A percentile compares a stretch with the other conserved stretches of the same genome.
phyloP scores from a whole-genome alignment of 495 filamentous ascomycete genomes.

The Thozetella sp. region DNA sequence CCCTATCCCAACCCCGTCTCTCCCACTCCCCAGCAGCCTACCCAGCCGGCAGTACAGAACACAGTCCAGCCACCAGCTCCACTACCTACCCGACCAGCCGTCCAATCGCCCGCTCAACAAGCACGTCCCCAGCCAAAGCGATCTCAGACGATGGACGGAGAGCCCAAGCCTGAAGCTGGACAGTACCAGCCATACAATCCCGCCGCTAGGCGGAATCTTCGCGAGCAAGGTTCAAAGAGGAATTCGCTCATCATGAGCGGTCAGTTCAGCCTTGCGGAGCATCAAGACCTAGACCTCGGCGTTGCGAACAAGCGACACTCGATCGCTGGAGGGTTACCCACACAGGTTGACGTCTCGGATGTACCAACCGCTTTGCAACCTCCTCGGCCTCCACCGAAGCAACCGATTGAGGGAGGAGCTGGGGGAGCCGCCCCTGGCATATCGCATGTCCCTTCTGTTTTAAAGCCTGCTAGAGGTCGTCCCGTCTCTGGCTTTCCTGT shows the following conservation, averaged over 20 bases:
- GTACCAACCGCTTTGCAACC: slow-evolving; percentile 12
- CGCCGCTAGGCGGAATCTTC: slow-evolving; percentile 5
- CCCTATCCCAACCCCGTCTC: no score
- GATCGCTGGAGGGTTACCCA: slow-evolving; percentile 1
- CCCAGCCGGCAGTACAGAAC: no score
- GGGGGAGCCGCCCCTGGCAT: background rate
- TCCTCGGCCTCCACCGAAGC: slow-evolving; percentile 9
- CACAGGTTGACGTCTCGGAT: slow-evolving; percentile 7
- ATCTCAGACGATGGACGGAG: background rate
- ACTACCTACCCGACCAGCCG: slow-evolving; percentile 15
- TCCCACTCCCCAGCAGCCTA: no score
- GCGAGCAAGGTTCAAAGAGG: slow-evolving; percentile 11
- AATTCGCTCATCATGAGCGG: slow-evolving; percentile 13
- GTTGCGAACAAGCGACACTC: slow-evolving; percentile 13
- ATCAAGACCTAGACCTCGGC: background rate
- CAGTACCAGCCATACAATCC: slow-evolving; percentile 36
- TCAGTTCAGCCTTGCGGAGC: slow-evolving; percentile 8
- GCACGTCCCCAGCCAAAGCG: background rate
- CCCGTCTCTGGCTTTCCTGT: slow-evolving; percentile 10
- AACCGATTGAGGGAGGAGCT: slow-evolving; percentile 6
- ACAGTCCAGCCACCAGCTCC: no score
- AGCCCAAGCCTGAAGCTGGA: background rate
- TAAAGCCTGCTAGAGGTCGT: slow-evolving; percentile 34
- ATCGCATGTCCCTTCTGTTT: slow-evolving; percentile 27
- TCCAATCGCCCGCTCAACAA: slow-evolving; percentile 8